Base-by-base conservation (phyloP, 2,329 filamentous ascomycete genomes). In the Epichloe sp. region DNA sequence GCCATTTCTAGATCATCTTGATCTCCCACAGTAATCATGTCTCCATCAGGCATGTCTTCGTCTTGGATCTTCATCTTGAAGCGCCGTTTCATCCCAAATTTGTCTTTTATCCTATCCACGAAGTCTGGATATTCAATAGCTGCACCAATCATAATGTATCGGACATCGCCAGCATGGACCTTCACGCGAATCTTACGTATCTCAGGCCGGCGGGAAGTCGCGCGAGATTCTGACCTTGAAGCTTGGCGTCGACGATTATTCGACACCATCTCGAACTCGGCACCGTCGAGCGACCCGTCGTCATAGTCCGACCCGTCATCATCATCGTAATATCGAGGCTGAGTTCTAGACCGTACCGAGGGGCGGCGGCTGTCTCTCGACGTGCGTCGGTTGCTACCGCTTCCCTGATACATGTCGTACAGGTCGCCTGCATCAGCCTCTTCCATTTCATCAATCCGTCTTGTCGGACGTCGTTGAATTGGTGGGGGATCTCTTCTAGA, bases 1-100 rank as follows among this genome's bases (percentile, higher is more conserved):
- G 88, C 82, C 81, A 96, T 86, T 48, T 97, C 90, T 55, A 96
- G 70, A 70, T 98, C 93, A 62, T 98, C 93, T 67, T 96, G 88
- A 66, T 98, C 93, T 34, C 86, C 89, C 80, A 98, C 85, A 35
- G 91, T 96, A 62, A 98, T 94, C 86, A 96, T 91, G 62, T 97
- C 91, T 3, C 85, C 86, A 51, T 84, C 76, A 0, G 79, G 78
- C 54, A 73, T 68, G 58, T 88, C 85, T 59, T 97, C 93, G 56
- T 94, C 88, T 61, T 78, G 80, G 59, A 90, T 80, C 73, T 93
- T 93, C 68, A 96, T 84, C 75, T 90, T 94, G 72, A 96, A 91
- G 52, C 80, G 80, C 55, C 83, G 72, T 51, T 78, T 73, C 51
- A 96, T 74, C 14, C 79, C 83, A 62, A 97, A 95, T 69, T 98